Evolutionary conservation across 768 basidiomycete genomes (phyloP), one percentile per base, ranked within the genome.

Genomic region (Agrocybe chaxingu): DNA sequence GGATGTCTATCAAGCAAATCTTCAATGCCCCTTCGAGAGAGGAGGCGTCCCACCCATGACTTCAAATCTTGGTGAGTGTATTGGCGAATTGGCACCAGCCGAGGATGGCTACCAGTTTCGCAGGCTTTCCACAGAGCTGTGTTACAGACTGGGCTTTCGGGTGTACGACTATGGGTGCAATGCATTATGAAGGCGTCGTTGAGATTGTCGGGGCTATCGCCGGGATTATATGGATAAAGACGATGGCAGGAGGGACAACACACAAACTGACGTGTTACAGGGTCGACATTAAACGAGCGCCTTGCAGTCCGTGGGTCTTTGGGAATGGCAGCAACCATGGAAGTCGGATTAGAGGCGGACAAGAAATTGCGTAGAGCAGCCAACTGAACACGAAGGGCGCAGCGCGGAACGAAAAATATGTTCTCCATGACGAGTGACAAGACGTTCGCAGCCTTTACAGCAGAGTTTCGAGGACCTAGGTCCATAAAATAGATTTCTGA

Each of bases 11-110:
- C 56, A 8, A 65, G 45, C 9, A 58, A 39, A 8, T 62, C 59
- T 40, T 66, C 65, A 11, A 67, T 62, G 1, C 60, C 63, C 29
- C 54, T 59, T 7, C 66, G 41, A 4, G 63, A 66, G 1, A 66
- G 42, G 3, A 67, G 30, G 4, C 61, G 54, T 1, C 59, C 65
- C 3, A 66, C 11, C 65, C 66, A 66, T 2, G 54, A 19, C 41
- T 62, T 61, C 3, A 66, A 13, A 2, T 48, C 47, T 7, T 66
- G 62, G 38, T 64, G 58, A 3, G 61, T 47, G 36, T 61, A 62
- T n/a, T 38, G 57, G 16, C 1, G 39, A 18, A 7, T 48, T 39
- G 30, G 63, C 54, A n/a, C 45, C 24, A 16, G 10, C 39, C 40
- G 33, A 50, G 11, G 12, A 39, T 37, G 40, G 10, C 33, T 46